Base-by-base conservation (phyloP, 2,329 filamentous ascomycete species). In the Cordyceps cicadae region DNA sequence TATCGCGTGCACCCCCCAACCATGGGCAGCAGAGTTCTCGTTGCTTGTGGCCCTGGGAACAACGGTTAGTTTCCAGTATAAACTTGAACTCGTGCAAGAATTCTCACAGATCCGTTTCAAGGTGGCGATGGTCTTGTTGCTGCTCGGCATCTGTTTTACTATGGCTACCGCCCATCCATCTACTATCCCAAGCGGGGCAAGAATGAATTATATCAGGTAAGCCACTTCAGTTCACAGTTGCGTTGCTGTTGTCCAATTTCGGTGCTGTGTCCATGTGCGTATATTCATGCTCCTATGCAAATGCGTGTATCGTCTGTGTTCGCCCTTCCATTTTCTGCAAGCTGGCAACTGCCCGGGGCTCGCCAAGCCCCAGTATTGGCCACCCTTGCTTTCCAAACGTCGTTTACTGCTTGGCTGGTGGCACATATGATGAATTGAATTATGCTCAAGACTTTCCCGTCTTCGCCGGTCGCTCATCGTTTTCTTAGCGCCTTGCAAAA, bases 51-150 rank as follows among this genome's bases (percentile, higher is more conserved):
- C 0, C 94, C 94, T 1, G 86, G 86, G 45, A 88, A 88, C 66
- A 88, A 88, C 64, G 86, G 86, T 84, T 64, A 63, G 74, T 62
- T 17, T n/a, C n/a, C 4, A 26, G 1, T 19, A 24, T 11, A 1
- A 1, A 21, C 3, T 26, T 11, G 3, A 43, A 11, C 14, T 2
- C 7, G 9, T 12, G 26, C 1, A 5, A 46, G 17, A 7, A 52
- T 26, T 37, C 29, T 59, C 6, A 59, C 26, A 5, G 17, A 9
- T 14, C 5, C 26, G 21, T 82, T 81, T 49, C 37, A 58, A 92
- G 90, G 94, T 64, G 94, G 94, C 43, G 94, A 99, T 73, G 94
- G 94, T 2, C 84, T 99, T 3, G 94, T 99, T 32, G 92, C 93
- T 53, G 94, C 94, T 58, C 87, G 94, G 29, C 94, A 99, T 74